Evolutionary conservation across 768 basidiomycete genomes (phyloP), one percentile per base, ranked within the genome.

Genomic region (Neoboletus brunneissimus): DNA sequence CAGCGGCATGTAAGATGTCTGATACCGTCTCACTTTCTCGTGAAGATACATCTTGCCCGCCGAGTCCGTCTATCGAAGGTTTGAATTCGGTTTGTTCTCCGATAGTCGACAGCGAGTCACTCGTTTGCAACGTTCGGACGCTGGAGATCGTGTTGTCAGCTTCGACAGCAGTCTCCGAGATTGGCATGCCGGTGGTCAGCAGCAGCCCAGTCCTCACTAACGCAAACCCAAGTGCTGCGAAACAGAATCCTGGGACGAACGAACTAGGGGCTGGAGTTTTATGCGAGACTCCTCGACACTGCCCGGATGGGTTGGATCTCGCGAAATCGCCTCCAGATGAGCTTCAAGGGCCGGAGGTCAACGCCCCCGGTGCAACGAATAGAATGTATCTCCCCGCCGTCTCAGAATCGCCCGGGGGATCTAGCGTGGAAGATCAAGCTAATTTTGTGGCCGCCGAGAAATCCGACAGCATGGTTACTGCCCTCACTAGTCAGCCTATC

Each of bases 211-310:
- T 20, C 15, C 12, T 38, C 7, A n/a, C 20, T 25, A n/a, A 40
- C 11, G 9, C 12, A 2, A 23, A 16, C 15, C 40, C 51, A 20
- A 34, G n/a, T 12, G 18, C 1, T 8, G 32, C 27, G 11, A 23
- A 4, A n/a, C 32, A 50, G 7, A 11, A 23, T 41, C 16, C 34
- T 34, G n/a, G 11, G 9, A 25, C 11, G n/a, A 38, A 43, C n/a
- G 51, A 37, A 25, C 11, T 8, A 34, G 31, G 9, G 8, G 2
- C 15, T 5, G 35, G 25, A 10, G 16, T 38, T 32, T 27, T 38
- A 27, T 52, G 49, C 38, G 49, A 60, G 38, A 56, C 37, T n/a
- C 37, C 41, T 45, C 54, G 34, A 18, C n/a, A 29, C 37, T 22
- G 0, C n/a, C 15, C 31, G 4, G 22, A 31, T 16, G 29, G 7